Conservation (phyloP, 1,139 yeast species). For the Sugiyamaella castrensis region DNA sequence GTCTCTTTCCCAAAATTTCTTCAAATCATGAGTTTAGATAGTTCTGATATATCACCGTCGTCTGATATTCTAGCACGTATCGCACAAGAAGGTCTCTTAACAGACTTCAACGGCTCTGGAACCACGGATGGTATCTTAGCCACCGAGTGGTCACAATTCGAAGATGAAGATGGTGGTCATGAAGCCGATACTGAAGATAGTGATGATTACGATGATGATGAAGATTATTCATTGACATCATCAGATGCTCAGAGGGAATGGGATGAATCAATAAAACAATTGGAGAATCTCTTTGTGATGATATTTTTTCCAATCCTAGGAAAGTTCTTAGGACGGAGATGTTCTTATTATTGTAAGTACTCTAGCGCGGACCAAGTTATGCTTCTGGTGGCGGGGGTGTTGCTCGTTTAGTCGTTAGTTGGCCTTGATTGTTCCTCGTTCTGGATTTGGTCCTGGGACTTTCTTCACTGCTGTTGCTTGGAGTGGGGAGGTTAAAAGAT, state of each 20-base stretch:
- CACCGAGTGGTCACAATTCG: slow-evolving; percentile 2
- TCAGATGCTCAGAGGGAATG: slow-evolving; percentile 67
- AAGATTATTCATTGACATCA: slow-evolving; percentile 12
- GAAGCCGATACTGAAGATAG: slow-evolving; percentile 12
- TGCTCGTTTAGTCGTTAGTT: not conserved
- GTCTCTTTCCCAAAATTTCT: too few relatives aligned
- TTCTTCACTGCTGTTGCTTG: not conserved
- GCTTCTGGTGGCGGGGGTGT: too few relatives aligned
- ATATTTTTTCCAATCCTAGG: slow-evolving; percentile 70
- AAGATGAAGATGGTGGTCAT: slow-evolving; percentile 6
- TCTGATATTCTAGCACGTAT: slow-evolving; percentile 4
- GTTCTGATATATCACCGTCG: not conserved
- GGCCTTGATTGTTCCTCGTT: too few relatives aligned
- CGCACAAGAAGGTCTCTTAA: slow-evolving; percentile 1
- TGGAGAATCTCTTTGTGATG: slow-evolving; percentile 53
- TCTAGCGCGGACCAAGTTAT: too few relatives aligned
- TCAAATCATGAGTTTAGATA: slow-evolving; percentile 3
- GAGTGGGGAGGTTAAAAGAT: not conserved
- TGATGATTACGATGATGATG: slow-evolving; percentile 17
- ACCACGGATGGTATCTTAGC: not conserved
- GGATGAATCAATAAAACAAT: slow-evolving; percentile 70
- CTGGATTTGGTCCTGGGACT: not conserved
- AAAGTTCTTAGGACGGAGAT: slow-evolving; percentile 63
- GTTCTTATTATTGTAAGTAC: slow-evolving; percentile 44
- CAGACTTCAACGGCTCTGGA: not conserved